Evolutionary conservation across 2,329 filamentous ascomycete genomes (phyloP).

Genomic region (Nemania serpens): DNA sequence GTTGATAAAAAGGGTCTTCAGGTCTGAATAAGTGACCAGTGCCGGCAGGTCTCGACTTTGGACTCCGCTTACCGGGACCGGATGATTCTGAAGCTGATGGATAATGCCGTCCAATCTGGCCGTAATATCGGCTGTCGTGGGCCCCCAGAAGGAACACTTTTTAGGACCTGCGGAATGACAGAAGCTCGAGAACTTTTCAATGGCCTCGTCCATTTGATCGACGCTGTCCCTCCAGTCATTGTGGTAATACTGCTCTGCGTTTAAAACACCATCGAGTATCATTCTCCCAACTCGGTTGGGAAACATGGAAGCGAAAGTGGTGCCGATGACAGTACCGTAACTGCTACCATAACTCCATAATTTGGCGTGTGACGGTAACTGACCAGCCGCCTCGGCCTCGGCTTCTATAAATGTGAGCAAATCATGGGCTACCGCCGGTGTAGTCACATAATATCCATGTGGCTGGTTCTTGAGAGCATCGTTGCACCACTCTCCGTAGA

Average conservation of each 20-base stretch:
- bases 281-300: constrained; percentile 49
- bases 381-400: constrained; percentile 34
- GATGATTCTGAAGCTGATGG: constrained; percentile 34
- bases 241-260: constrained; percentile 46
- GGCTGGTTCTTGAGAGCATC: constrained; percentile 34
- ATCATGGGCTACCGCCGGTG: constrained; percentile 39
- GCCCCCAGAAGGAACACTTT: constrained; percentile 40
- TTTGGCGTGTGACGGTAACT: constrained; percentile 35
- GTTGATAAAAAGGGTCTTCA: constrained; percentile 37
- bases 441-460: constrained; percentile 42
- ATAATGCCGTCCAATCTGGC: constrained; percentile 36
- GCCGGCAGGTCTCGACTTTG: constrained; percentile 25
- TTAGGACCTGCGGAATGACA: constrained; percentile 33
- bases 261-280: constrained; percentile 45
- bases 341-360: constrained; percentile 35
- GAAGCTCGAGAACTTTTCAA: constrained; percentile 15
- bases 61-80: constrained; percentile 34
- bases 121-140: constrained; percentile 36
- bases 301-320: constrained; percentile 49
- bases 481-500: constrained; percentile 43
- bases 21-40: constrained; percentile 39
- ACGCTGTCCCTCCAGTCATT: constrained; percentile 19
- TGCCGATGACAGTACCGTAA: constrained; percentile 48
- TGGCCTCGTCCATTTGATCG: constrained; percentile 22
- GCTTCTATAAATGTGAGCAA: constrained; percentile 41